Conservation (phyloP, 169 alveolate species). For the Plasmodium gallinaceum region DNA sequence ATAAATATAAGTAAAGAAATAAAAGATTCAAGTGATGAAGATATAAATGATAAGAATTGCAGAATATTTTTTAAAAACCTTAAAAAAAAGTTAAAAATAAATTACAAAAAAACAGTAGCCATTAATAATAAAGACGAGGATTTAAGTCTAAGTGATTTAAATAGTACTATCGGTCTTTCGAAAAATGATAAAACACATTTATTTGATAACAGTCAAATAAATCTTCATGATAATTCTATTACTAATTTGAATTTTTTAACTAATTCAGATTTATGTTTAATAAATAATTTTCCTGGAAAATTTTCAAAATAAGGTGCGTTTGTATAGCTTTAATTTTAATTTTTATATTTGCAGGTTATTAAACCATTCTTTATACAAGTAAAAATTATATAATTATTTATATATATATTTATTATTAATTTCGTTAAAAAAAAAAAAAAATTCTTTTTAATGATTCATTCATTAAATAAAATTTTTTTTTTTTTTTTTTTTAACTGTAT, state of each 20-base stretch:
- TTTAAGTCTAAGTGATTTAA: conserved; percentile 54
- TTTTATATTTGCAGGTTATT: too few relatives aligned
- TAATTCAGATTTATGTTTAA: background rate
- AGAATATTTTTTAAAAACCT: conserved; percentile 56
- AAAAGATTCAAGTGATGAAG: conserved; percentile 11
- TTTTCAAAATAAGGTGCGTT: background rate
- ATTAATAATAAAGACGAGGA: background rate
- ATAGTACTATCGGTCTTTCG: conserved; percentile 30
- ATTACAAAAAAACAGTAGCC: conserved; percentile 5
- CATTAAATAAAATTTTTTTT: too few relatives aligned
- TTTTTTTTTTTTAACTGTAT: too few relatives aligned
- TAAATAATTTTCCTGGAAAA: conserved; percentile 19
- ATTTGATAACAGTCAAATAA: background rate
- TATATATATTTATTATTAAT: too few relatives aligned
- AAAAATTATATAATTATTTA: too few relatives aligned
- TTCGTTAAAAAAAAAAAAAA: too few relatives aligned
- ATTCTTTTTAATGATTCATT: too few relatives aligned
- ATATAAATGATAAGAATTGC: conserved; percentile 51
- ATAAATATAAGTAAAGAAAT: background rate
- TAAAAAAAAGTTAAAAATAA: conserved; percentile 57
- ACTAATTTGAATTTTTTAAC: conserved; percentile 13
- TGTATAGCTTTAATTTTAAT: too few relatives aligned
- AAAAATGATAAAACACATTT: background rate
- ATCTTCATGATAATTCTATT: background rate
- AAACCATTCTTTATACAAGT: too few relatives aligned